Percentiles rank a stretch among this genome's conserved stretches.
Evolutionary conservation across 495 filamentous ascomycete genomes (phyloP).

Genomic region (Trichoderma erinaceum): DNA sequence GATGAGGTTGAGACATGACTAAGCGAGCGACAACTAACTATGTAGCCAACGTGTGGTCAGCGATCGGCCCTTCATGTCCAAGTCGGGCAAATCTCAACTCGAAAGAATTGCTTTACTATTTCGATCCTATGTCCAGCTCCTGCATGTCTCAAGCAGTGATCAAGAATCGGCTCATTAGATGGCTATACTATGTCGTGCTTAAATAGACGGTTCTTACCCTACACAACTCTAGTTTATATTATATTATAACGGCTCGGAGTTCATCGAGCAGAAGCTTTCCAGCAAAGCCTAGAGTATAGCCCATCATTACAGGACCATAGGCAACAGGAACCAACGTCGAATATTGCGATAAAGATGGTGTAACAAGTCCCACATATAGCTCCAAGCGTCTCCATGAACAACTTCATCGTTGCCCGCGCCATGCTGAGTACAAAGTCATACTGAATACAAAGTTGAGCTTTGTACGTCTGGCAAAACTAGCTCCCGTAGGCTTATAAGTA

Average conservation of each 20-base stretch:
- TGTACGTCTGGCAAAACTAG: no score
- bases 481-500: not conserved
- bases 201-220: no score
- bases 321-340: no score
- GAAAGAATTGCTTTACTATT: not conserved
- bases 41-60: not conserved
- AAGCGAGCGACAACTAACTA: not conserved
- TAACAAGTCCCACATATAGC: not conserved
- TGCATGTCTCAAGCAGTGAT: not conserved
- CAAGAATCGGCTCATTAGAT: not conserved
- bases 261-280: no score
- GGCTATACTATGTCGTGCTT: no score
- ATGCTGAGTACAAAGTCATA: no score
- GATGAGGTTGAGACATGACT: slow-evolving; percentile 11
- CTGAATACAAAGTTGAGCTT: no score
- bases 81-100: not conserved
- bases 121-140: not conserved
- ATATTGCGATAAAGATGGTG: not conserved
- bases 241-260: no score
- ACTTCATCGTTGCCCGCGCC: no score
- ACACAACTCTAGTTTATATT: no score
- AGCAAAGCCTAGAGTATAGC: not conserved
- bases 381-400: no score
- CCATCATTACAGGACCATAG: no score
- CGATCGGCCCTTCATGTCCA: not conserved